A percentile compares a stretch with the other conserved stretches of the same genome.
Evolutionary conservation across 2,329 filamentous ascomycete genomes (phyloP).

Genomic region (Colletotrichum agaves): DNA sequence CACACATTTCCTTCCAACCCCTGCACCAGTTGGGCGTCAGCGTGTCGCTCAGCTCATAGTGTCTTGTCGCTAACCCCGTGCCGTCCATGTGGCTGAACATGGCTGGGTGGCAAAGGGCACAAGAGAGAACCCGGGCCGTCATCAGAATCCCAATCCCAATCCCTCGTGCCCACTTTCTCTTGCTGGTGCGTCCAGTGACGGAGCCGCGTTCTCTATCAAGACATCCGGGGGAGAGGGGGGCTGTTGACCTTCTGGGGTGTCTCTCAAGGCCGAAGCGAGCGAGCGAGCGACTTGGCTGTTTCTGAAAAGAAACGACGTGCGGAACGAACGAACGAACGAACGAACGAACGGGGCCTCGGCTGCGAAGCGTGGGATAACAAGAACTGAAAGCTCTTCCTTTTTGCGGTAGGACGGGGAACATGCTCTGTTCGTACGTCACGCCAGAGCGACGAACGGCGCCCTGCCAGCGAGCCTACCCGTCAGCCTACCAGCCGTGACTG

Average conservation of each 20-base stretch:
- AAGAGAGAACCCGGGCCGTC: no score
- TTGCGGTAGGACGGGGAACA: slow-evolving; percentile 11
- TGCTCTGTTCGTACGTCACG: slow-evolving; percentile 19
- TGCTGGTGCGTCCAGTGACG: slow-evolving; percentile 10
- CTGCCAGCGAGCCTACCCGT: slow-evolving; percentile 13
- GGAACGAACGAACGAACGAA: slow-evolving; percentile 19
- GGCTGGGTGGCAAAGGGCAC: no score
- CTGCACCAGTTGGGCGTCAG: background rate
- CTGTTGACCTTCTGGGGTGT: background rate
- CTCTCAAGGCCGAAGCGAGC: no score
- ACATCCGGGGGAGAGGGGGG: slow-evolving; percentile 21
- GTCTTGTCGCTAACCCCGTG: slow-evolving; percentile 11
- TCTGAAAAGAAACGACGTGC: background rate
- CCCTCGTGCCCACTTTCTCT: slow-evolving; percentile 13
- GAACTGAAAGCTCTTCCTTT: background rate
- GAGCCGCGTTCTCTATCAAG: slow-evolving; percentile 25
- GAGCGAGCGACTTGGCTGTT: background rate
- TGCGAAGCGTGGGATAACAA: slow-evolving; percentile 15
- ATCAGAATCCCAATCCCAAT: slow-evolving; percentile 22
- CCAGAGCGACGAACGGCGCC: slow-evolving; percentile 14
- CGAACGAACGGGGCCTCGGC: no score
- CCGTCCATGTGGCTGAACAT: no score
- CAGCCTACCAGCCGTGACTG: background rate
- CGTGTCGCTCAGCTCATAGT: background rate
- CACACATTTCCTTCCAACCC: slow-evolving; percentile 9